A percentile compares a stretch with the other conserved stretches of the same genome.
These are phyloP conservation scores for Chlamydomonas urium DNA, from an alignment of 139 green algal species.

Conservation along the genomic window DNA sequence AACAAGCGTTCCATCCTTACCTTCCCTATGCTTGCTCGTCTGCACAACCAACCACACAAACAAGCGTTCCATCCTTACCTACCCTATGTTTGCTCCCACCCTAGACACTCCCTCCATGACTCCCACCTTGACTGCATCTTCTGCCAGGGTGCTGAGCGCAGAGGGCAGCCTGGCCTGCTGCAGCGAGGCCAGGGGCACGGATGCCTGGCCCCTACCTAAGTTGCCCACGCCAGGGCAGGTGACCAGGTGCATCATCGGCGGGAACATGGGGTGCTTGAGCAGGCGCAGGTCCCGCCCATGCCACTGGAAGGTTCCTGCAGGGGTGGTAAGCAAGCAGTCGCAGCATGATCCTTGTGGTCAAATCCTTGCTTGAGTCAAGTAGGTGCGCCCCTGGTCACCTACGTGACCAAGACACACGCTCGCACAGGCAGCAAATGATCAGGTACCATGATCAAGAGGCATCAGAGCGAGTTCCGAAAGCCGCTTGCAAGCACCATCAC, in stretches of 20 bases:
- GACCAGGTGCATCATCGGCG: slow-evolving; percentile 28
- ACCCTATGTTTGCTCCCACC: no score
- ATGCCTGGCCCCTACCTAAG: slow-evolving; percentile 61
- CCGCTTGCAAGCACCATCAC: no score
- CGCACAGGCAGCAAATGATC: no score
- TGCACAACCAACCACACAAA: neutral
- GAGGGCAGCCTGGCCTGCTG: slow-evolving; percentile 48
- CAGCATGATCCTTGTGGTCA: no score
- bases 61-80: no score
- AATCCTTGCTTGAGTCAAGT: no score
- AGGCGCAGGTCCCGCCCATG: slow-evolving; percentile 45
- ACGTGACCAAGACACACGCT: neutral
- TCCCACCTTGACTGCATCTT: slow-evolving; percentile 44
- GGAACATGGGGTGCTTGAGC: neutral
- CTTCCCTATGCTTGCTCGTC: no score
- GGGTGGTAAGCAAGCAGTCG: neutral
- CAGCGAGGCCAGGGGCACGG: slow-evolving; percentile 44
- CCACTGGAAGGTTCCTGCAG: slow-evolving; percentile 63
- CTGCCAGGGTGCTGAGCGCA: slow-evolving; percentile 50
- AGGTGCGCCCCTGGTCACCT: neutral
- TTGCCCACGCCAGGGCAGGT: slow-evolving; percentile 20
- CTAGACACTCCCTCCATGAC: no score
- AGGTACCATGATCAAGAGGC: no score
- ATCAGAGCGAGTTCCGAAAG: no score
- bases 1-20: no score